Evolutionary conservation across 2,329 filamentous ascomycete genomes (phyloP).

Genomic region (Nannizziopsis arthrosporioides): DNA sequence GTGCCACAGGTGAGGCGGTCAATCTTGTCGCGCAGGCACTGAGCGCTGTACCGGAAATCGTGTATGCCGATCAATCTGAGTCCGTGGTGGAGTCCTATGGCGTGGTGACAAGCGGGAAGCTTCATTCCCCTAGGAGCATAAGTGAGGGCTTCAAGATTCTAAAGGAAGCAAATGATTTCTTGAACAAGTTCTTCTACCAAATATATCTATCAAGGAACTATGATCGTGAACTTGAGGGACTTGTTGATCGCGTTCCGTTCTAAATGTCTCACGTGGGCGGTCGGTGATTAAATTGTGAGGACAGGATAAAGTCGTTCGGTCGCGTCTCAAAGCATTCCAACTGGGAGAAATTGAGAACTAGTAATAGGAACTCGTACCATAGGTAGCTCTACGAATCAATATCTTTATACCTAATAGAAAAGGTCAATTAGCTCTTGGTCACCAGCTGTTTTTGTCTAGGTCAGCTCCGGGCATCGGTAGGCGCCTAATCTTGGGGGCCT

Average conservation of each 20-base stretch:
- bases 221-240: conserved; percentile 59
- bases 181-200: conserved; percentile 57
- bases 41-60: conserved; percentile 36
- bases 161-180: conserved; percentile 56
- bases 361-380: too few species aligned
- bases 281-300: neutral
- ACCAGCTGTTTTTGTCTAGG: too few species aligned
- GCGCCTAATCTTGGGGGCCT: too few species aligned
- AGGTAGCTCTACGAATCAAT: too few species aligned
- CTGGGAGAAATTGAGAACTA: too few species aligned
- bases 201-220: conserved; percentile 65
- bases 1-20: conserved; percentile 60
- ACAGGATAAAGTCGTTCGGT: neutral
- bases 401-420: too few species aligned
- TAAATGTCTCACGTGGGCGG: conserved; percentile 30
- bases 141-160: conserved; percentile 51
- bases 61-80: conserved; percentile 39
- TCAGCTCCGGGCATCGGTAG: too few species aligned
- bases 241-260: conserved; percentile 57
- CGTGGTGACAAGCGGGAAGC: conserved; percentile 55
- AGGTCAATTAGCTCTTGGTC: too few species aligned
- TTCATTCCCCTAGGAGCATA: conserved; percentile 45
- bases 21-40: conserved; percentile 45
- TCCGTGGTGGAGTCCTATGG: conserved; percentile 59
- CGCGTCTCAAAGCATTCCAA: too few species aligned